These are phyloP conservation scores for Cymodocea nodosa DNA, from an alignment of 116 monocot genomes.

Conservation along the genomic window DNA sequence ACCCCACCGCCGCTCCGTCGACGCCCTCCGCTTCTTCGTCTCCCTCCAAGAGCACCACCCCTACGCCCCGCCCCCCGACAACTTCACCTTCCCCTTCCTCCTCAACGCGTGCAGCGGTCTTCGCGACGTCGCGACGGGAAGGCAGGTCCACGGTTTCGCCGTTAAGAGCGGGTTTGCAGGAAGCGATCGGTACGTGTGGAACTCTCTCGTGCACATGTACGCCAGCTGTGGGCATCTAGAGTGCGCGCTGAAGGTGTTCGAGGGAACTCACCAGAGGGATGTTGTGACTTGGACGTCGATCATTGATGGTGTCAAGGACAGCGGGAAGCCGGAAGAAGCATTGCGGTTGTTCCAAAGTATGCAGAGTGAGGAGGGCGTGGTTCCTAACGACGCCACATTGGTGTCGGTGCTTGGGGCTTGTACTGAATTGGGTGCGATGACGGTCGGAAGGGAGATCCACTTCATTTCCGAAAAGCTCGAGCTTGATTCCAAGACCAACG, in stretches of 20 bases:
- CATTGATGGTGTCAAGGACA: constrained; percentile 14
- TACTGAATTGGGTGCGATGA: constrained; percentile 18
- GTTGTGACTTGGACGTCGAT: constrained; percentile 28
- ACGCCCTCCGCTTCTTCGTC: constrained; percentile 23
- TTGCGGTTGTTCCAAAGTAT: constrained; percentile 24
- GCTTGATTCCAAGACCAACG: constrained; percentile 12
- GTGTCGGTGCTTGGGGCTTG: constrained; percentile 25
- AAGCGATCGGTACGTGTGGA: constrained; percentile 7
- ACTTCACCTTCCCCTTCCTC: constrained; percentile 28
- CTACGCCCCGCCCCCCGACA: constrained; percentile 10
- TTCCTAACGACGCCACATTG: constrained; percentile 23
- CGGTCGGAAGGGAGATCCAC: constrained; percentile 16
- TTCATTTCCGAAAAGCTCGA: not conserved
- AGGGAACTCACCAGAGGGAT: constrained; percentile 14
- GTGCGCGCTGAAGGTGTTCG: constrained; percentile 10
- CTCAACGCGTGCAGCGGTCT: constrained; percentile 17
- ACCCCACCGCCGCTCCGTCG: not conserved
- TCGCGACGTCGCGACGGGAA: not conserved
- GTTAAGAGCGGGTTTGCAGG: constrained; percentile 8
- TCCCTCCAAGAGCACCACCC: constrained; percentile 4
- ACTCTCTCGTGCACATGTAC: constrained; percentile 25
- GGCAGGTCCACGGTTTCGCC: constrained; percentile 23
- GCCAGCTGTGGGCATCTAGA: not conserved
- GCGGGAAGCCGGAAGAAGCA: constrained; percentile 8
- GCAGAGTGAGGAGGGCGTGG: constrained; percentile 7